Evolutionary conservation across 495 filamentous ascomycete genomes (phyloP).

Genomic region (Penicillium diatomitis): DNA sequence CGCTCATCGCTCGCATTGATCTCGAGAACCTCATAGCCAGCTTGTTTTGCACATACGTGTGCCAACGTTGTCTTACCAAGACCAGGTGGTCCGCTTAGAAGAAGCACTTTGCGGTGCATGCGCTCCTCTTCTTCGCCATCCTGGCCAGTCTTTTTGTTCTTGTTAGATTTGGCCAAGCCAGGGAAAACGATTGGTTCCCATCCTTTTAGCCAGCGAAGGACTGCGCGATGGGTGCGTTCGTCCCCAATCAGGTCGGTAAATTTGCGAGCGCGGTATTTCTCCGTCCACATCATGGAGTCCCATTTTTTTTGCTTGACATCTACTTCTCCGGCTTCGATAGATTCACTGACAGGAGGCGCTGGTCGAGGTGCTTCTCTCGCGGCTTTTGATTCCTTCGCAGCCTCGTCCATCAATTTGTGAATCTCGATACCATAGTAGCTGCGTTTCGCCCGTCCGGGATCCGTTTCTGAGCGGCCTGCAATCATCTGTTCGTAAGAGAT

Average conservation of each 20-base stretch:
- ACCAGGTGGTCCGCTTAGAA: slow-evolving; percentile 84
- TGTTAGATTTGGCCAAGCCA: slow-evolving; percentile 45
- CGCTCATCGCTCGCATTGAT: slow-evolving; percentile 93
- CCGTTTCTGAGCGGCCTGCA: slow-evolving; percentile 57
- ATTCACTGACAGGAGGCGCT: slow-evolving; percentile 16
- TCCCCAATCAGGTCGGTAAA: slow-evolving; percentile 93
- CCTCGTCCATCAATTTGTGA: slow-evolving; percentile 65
- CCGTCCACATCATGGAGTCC: slow-evolving; percentile 63
- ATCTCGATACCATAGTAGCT: slow-evolving; percentile 91
- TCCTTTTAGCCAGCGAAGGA: slow-evolving; percentile 84
- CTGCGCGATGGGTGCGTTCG: slow-evolving; percentile 84
- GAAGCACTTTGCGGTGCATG: slow-evolving; percentile 72
- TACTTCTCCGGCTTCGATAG: slow-evolving; percentile 31
- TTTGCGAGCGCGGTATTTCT: slow-evolving; percentile 83
- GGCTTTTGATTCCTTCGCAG: slow-evolving; percentile 40
- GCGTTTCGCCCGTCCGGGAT: slow-evolving; percentile 63
- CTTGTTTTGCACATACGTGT: slow-evolving; percentile 90
- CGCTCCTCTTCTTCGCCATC: slow-evolving; percentile 53
- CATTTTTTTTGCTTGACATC: slow-evolving; percentile 22
- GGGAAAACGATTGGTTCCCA: slow-evolving; percentile 95
- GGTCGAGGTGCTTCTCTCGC: slow-evolving; percentile 3
- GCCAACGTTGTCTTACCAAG: slow-evolving; percentile 94
- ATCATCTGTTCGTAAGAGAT: slow-evolving; percentile 60
- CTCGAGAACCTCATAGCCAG: slow-evolving; percentile 91
- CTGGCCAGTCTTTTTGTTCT: slow-evolving; percentile 28